Base-by-base conservation (phyloP, 2,329 filamentous ascomycete genomes). In the Talaromyces sp. region DNA sequence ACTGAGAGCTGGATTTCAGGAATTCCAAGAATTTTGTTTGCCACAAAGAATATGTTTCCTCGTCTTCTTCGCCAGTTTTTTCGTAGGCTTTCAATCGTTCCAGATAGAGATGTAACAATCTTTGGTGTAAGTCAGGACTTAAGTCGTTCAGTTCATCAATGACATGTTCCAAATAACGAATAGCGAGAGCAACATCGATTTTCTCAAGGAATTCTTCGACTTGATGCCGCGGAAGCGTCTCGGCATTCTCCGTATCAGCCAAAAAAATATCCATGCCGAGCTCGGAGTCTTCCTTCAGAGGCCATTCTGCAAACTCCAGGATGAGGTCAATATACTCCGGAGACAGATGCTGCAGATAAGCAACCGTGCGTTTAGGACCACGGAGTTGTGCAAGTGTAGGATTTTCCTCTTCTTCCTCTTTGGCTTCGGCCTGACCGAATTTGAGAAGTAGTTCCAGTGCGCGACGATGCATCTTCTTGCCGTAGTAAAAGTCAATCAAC, bases 401-500 rank as follows among this genome's bases (percentile, higher is more conserved):
- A 50, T 75, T 74, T 22, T 75, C 74, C 4, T 76, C 72, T 37
- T 79, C 75, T 2, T 84, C 82, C 47, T 66, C 58, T 35, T 65
- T 31, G 6, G 27, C 22, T 41, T 52, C 13, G 27, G 48, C 33
- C 33, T 85, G 85, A 19, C 94, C 94, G 70, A 97, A 97, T 68
- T 89, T 90, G 70, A 87, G 86, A 0, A 99, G 83, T 35, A 97
- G 81, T 69, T 92, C 90, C 19, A 99, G 80, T 0, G 95, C 94
- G 73, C 96, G 89, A 19, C 89, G 87, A 77, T 99, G 95, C 47
- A 98, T 84, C 76, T 90, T 93, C 80, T 99, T 99, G 68, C 95
- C 95, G 72, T 96, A 92, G 70, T 98, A 88, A 74, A 99, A 99
- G 76, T 98, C 94, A n/a, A 99, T 93, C 1, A 99, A 82, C 78